These are phyloP conservation scores for Isabelozyma pseudorhagii DNA, from an alignment of 805 yeast genomes.

Conservation along the genomic window DNA sequence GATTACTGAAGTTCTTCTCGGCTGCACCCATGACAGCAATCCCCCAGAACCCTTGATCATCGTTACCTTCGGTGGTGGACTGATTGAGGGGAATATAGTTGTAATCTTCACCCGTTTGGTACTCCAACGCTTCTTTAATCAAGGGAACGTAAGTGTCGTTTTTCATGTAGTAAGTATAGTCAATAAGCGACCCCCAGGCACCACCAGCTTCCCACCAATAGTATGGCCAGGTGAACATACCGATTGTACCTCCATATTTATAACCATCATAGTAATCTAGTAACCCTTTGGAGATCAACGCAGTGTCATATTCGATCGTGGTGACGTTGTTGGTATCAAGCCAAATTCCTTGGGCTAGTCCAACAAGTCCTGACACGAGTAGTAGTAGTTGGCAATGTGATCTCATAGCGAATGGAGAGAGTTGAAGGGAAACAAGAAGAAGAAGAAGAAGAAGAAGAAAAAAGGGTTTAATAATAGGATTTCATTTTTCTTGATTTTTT, in stretches of 20 bases:
- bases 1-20: conserved; percentile 75
- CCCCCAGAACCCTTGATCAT: conserved; percentile 98
- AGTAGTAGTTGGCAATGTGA: background rate
- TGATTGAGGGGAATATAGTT: conserved; percentile 88
- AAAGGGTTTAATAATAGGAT: background rate
- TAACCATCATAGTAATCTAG: conserved; percentile 78
- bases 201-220: conserved; percentile 99
- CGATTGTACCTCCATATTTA: conserved; percentile 71
- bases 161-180: conserved; percentile 68
- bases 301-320: conserved; percentile 54
- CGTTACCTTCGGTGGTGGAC: conserved; percentile 92
- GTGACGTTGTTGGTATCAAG: conserved; percentile 38
- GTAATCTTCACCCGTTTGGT: conserved; percentile 63
- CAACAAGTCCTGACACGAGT: conserved; percentile 5
- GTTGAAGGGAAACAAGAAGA: background rate
- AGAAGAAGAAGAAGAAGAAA: background rate
- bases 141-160: conserved; percentile 63
- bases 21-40: conserved; percentile 89
- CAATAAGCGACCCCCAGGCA: conserved; percentile 85
- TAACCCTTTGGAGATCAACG: conserved; percentile 64
- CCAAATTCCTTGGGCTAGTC: conserved; percentile 16
- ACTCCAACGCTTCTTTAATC: conserved; percentile 59
- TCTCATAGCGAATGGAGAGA: background rate
- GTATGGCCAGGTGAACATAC: conserved; percentile 85
- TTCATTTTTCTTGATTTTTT: too few species aligned